Conservation (phyloP, 2,329 filamentous ascomycete species). For the Trichothecium roseum region DNA sequence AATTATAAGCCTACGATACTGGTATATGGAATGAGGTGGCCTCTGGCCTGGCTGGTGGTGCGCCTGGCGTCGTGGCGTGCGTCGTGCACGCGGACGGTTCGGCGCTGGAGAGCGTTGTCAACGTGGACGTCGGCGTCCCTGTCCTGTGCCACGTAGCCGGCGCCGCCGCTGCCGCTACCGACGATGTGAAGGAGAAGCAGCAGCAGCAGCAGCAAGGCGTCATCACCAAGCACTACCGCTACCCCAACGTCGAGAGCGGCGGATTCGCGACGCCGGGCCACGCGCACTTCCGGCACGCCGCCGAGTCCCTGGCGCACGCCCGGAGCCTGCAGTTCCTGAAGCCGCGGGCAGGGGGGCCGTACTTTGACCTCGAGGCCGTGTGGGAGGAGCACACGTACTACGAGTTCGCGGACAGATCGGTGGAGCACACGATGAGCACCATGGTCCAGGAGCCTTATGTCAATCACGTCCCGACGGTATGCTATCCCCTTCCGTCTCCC, state of each 20-base stretch:
- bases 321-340: slow-evolving; percentile 59
- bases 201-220: slow-evolving; percentile 3
- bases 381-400: slow-evolving; percentile 67
- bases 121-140: too few relatives aligned
- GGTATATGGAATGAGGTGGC: slow-evolving; percentile 12
- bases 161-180: too few relatives aligned
- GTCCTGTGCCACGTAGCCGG: slow-evolving; percentile 10
- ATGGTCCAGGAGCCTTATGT: slow-evolving; percentile 75
- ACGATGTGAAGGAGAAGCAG: too few relatives aligned
- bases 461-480: slow-evolving; percentile 61
- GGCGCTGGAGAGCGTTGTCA: slow-evolving; percentile 1
- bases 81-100: slow-evolving; percentile 11
- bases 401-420: slow-evolving; percentile 56
- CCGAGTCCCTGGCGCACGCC: slow-evolving; percentile 55
- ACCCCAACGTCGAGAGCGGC: slow-evolving; percentile 21
- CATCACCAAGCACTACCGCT: slow-evolving; percentile 26
- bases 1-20: slow-evolving; percentile 8
- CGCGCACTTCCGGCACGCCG: slow-evolving; percentile 34
- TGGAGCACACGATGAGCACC: slow-evolving; percentile 66
- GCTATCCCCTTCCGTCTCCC: fast-evolving
- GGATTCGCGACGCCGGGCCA: slow-evolving; percentile 38
- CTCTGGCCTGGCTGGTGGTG: slow-evolving; percentile 10
- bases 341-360: slow-evolving; percentile 47
- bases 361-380: slow-evolving; percentile 62
- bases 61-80: slow-evolving; percentile 11